Percentiles rank a stretch among this genome's conserved stretches.
Conservation (phyloP, 2,329 filamentous ascomycete genomes). For the Tetracladium maxilliforme region DNA sequence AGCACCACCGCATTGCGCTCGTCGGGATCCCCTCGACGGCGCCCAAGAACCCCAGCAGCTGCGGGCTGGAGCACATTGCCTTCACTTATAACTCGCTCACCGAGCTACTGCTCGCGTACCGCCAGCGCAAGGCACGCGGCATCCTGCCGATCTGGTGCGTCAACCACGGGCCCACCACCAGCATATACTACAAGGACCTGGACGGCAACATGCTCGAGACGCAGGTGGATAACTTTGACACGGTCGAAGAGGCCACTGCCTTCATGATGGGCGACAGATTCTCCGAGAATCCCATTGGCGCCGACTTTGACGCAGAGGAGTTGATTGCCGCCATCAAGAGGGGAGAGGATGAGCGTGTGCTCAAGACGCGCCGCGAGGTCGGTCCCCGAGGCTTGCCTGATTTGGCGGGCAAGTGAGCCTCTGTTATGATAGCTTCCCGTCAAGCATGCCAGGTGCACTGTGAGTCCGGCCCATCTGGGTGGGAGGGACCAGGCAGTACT, state of each 20-base stretch:
- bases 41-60: conserved; percentile 8
- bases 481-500: no score
- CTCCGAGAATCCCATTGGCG: conserved; percentile 24
- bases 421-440: no score
- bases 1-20: conserved; percentile 31
- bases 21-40: conserved; percentile 11
- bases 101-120: conserved; percentile 20
- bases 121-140: conserved; percentile 16
- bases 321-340: conserved; percentile 13
- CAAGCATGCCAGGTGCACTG: no score
- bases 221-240: conserved; percentile 27
- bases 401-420: no score
- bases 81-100: conserved; percentile 21
- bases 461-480: no score
- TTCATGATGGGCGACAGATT: conserved; percentile 23
- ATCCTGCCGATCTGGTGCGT: conserved; percentile 25
- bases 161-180: conserved; percentile 30
- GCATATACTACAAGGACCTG: conserved; percentile 31
- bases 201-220: conserved; percentile 31
- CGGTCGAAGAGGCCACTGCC: conserved; percentile 16
- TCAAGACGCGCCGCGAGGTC: conserved; percentile 2
- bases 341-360: conserved; percentile 9
- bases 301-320: conserved; percentile 28
- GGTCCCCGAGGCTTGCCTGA: no score
- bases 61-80: conserved; percentile 25